Evolutionary conservation across 148 eudicot genomes (phyloP), one percentile per base, ranked within the genome.

Genomic region (Bassia scoparia): DNA sequence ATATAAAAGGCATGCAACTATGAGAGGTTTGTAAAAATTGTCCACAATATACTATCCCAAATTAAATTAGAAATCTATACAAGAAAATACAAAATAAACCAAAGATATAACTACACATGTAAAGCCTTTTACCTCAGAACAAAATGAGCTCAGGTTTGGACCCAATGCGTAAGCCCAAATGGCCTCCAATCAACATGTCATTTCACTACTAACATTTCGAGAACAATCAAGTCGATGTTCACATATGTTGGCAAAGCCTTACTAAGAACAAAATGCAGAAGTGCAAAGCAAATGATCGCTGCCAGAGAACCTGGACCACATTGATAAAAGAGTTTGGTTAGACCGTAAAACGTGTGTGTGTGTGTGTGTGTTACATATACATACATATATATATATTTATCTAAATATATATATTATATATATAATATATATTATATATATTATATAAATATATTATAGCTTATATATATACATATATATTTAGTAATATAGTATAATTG

Each of bases 141-240:
- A 96, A 81, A 70, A 85, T 90, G 78, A 96, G 90, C 78, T 96
- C 99, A 31, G 98, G 98, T 74, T 95, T 43, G 98, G 98, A 74
- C 98, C 98, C 71, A 95, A 87, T 52, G 91, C 86, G 84, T 86
- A 95, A 70, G 98, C 90, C 98, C 97, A 95, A 59, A 95, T 73
- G 69, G 98, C 99, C 67, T 77, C 88, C 97, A 96, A 79, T 96
- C 94, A 75, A 74, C 75, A 69, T 52, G 55, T 77, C 34, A 41
- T 74, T 59, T 41, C 80, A 58, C 55, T 59, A 50, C 67, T 76
- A 41, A 75, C 30, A 38, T 12, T 70, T 63, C 73, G 53, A 59
- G 68, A 76, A 66, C 50, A 71, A 53, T 85, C 85, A 74, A 63
- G 71, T 73, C 79, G 80, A 38, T 81, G 77, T 74, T 81, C 70